These are phyloP conservation scores for Antitrichia curtipendula DNA, from an alignment of 225 moss, liverwort and hornwort genomes.

Conservation along the genomic window DNA sequence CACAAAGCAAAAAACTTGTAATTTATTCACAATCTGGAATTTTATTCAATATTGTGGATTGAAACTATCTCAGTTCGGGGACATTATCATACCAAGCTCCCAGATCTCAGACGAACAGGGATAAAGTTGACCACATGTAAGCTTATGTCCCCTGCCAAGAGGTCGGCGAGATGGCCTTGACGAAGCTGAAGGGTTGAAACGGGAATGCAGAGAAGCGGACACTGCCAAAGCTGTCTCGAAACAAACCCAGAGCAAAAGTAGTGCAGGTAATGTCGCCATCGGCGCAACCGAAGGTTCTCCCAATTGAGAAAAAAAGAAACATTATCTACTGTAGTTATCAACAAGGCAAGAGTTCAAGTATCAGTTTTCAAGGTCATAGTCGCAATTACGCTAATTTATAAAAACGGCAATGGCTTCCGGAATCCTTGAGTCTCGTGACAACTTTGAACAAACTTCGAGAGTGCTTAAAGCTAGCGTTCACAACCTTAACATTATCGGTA, in stretches of 20 bases:
- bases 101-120: not conserved
- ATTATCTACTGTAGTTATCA: not conserved
- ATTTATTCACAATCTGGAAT: not conserved
- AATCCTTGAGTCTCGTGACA: not conserved
- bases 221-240: conserved; percentile 11
- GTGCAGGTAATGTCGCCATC: not conserved
- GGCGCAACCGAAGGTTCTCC: conserved; percentile 9
- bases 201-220: conserved; percentile 30
- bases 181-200: conserved; percentile 48
- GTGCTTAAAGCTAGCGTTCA: not conserved
- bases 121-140: conserved; percentile 58
- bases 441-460: not conserved
- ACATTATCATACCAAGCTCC: not conserved
- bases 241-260: not conserved
- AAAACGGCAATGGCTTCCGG: not conserved
- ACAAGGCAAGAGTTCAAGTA: not conserved
- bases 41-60: too few species aligned
- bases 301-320: not conserved
- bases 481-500: not conserved
- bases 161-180: conserved; percentile 35
- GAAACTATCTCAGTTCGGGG: not conserved
- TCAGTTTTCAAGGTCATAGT: not conserved
- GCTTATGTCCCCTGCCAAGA: conserved; percentile 62
- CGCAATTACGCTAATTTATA: not conserved
- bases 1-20: not conserved